Percentiles rank a stretch among this genome's conserved stretches.
Conservation (phyloP, 306 rosid species). For the Quercus variabilis region DNA sequence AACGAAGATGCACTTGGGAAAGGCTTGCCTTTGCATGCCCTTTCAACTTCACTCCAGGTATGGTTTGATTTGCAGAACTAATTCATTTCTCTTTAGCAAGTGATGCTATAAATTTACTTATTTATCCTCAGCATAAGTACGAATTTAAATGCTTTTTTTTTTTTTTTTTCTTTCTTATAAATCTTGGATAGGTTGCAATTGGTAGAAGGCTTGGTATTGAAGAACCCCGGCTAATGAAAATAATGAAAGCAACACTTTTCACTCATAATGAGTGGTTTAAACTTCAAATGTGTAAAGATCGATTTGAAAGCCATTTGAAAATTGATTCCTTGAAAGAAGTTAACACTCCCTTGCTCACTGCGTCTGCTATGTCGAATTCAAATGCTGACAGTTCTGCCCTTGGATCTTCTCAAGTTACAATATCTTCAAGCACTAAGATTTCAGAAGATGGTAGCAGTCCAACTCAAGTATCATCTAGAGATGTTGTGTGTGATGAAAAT, state of each 20-base stretch:
- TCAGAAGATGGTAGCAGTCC: constrained; percentile 93
- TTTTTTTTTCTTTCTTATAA: not conserved
- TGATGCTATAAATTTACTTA: not conserved
- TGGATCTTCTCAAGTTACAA: constrained; percentile 83
- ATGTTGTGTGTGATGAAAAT: constrained; percentile 67
- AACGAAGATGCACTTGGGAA: constrained; percentile 70
- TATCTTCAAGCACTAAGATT: constrained; percentile 64
- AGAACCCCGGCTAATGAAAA: constrained; percentile 95
- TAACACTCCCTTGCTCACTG: constrained; percentile 45
- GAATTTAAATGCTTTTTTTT: not conserved
- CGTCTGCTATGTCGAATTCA: constrained; percentile 51
- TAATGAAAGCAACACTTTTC: constrained; percentile 76
- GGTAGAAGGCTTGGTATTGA: constrained; percentile 90
- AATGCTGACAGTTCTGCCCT: constrained; percentile 69
- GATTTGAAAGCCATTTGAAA: constrained; percentile 77
- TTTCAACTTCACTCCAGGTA: constrained; percentile 96
- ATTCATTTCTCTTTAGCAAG: not conserved
- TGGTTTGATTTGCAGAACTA: constrained; percentile 8
- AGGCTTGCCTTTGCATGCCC: constrained; percentile 82
- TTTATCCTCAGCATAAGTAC: constrained; percentile 3
- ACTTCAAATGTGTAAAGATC: constrained; percentile 98
- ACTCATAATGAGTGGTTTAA: constrained; percentile 94
- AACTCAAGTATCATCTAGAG: constrained; percentile 73
- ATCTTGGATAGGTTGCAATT: constrained; percentile 65
- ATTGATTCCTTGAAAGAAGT: constrained; percentile 87